These are phyloP conservation scores for Trichosporon sp. DNA, from an alignment of 1,284 basidiomycete genomes.

Conservation along the genomic window DNA sequence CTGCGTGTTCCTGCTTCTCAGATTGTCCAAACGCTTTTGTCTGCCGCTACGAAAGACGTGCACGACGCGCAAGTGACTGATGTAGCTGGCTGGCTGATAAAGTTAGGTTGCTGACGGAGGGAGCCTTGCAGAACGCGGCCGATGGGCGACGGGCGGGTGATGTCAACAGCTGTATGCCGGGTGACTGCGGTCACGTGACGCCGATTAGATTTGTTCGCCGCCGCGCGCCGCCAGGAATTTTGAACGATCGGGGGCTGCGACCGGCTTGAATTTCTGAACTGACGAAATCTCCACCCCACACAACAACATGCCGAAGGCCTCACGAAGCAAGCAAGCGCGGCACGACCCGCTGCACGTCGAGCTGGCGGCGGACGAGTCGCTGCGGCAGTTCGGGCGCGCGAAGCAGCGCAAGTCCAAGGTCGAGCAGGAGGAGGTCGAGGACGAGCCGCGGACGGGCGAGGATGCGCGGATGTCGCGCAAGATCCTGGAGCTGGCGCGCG, in stretches of 20 bases:
- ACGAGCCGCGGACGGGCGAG: slow-evolving; percentile 64
- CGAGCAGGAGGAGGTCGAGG: slow-evolving; percentile 55
- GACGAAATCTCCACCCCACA: neutral
- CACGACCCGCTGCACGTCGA: slow-evolving; percentile 83
- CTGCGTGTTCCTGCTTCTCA: neutral
- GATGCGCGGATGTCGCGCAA: slow-evolving; percentile 81
- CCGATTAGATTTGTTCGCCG: neutral
- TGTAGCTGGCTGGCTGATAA: neutral
- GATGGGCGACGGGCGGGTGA: neutral
- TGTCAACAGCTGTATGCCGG: neutral
- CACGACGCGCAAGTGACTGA: neutral
- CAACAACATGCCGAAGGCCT: slow-evolving; percentile 40
- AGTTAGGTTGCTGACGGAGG: neutral
- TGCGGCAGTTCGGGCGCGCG: slow-evolving; percentile 71
- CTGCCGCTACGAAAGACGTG: neutral
- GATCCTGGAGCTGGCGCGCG: slow-evolving; percentile 86
- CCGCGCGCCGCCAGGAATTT: slow-evolving; percentile 14
- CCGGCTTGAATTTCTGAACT: neutral
- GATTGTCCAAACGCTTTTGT: neutral
- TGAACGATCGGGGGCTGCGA: slow-evolving; percentile 4
- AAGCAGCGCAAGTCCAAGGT: slow-evolving; percentile 61
- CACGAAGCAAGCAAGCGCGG: slow-evolving; percentile 44
- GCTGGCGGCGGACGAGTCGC: slow-evolving; percentile 67
- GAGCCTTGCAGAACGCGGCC: neutral
- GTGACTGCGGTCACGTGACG: slow-evolving; percentile 12